Evolutionary conservation across 139 green algal genomes (phyloP).

Genomic region (Tetradesmus lagerheimii): DNA sequence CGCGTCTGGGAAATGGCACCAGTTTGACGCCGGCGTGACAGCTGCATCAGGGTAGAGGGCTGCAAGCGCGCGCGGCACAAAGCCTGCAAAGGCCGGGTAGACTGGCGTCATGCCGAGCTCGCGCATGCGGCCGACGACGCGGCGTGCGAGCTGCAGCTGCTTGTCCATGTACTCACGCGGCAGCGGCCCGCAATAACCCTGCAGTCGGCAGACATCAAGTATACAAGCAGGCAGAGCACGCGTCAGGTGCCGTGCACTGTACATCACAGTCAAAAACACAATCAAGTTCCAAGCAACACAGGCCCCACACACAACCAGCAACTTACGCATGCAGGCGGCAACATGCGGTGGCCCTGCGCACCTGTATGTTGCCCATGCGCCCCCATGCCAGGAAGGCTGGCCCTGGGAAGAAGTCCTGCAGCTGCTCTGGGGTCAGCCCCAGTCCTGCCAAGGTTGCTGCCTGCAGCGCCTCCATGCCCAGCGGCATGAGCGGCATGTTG

Average conservation of each 20-base stretch:
- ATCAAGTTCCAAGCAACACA: too few relatives aligned
- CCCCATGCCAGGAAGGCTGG: slow-evolving; percentile 66
- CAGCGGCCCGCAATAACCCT: slow-evolving; percentile 57
- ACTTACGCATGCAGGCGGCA: too few relatives aligned
- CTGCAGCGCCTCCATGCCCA: slow-evolving; percentile 58
- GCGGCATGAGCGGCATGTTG: slow-evolving; percentile 58
- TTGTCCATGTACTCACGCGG: slow-evolving; percentile 49
- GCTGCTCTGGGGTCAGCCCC: slow-evolving; percentile 33
- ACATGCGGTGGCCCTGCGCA: not conserved
- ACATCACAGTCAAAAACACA: not conserved
- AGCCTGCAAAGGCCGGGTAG: slow-evolving; percentile 67
- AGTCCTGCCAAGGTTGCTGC: slow-evolving; percentile 45
- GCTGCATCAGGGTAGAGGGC: slow-evolving; percentile 43
- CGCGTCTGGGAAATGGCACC: slow-evolving; percentile 52
- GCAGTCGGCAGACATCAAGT: not conserved
- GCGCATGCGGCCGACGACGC: slow-evolving; percentile 62
- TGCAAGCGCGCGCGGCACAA: slow-evolving; percentile 52
- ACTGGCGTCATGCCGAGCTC: slow-evolving; percentile 65
- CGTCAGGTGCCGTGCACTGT: not conserved
- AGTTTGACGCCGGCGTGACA: slow-evolving; percentile 42
- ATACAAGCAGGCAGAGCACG: not conserved
- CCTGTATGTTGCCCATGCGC: slow-evolving; percentile 63
- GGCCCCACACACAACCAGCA: too few relatives aligned
- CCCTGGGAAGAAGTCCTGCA: slow-evolving; percentile 60
- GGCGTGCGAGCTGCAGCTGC: slow-evolving; percentile 47